phyloP scores from a whole-genome alignment of 371 early-diverging fungal species.

The Rhizomucor pusillus region DNA sequence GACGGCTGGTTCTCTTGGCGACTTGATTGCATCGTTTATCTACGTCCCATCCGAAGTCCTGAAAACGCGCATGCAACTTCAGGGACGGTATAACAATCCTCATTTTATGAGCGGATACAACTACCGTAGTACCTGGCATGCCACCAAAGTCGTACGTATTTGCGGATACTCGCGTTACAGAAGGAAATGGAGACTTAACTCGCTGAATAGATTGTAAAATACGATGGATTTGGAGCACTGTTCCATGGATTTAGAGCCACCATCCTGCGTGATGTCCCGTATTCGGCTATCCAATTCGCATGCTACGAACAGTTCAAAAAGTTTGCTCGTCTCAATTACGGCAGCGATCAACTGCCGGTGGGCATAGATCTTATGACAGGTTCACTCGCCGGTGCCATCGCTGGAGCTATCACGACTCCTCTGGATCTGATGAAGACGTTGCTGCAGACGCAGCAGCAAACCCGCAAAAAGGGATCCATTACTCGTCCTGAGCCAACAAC shows the following conservation, averaged over 20 bases:
- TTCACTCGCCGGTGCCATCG: constrained; percentile 65
- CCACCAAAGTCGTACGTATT: constrained; percentile 56
- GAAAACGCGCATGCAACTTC: constrained; percentile 80
- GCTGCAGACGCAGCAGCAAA: constrained; percentile 58
- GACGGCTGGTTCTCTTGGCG: constrained; percentile 71
- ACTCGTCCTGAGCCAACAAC: constrained; percentile 11
- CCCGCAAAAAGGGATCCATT: constrained; percentile 28
- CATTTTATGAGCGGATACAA: constrained; percentile 75
- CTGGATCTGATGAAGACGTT: constrained; percentile 70
- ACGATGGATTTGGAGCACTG: constrained; percentile 61
- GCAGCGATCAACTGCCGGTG: constrained; percentile 41
- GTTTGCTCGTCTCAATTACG: constrained; percentile 30
- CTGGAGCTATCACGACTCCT: constrained; percentile 69
- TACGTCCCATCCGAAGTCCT: constrained; percentile 82
- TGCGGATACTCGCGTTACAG: background rate
- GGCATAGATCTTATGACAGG: constrained; percentile 58
- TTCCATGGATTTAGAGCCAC: constrained; percentile 71
- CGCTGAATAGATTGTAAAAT: constrained; percentile 52
- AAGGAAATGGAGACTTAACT: too few species aligned
- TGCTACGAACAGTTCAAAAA: constrained; percentile 61
- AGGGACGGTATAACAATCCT: constrained; percentile 78
- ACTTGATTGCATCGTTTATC: constrained; percentile 68
- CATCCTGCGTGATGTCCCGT: constrained; percentile 69
- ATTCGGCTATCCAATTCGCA: constrained; percentile 72
- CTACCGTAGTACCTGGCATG: constrained; percentile 72